Evolutionary conservation across 257 asterid genomes (phyloP).

Genomic region (Solanum stenotomum): DNA sequence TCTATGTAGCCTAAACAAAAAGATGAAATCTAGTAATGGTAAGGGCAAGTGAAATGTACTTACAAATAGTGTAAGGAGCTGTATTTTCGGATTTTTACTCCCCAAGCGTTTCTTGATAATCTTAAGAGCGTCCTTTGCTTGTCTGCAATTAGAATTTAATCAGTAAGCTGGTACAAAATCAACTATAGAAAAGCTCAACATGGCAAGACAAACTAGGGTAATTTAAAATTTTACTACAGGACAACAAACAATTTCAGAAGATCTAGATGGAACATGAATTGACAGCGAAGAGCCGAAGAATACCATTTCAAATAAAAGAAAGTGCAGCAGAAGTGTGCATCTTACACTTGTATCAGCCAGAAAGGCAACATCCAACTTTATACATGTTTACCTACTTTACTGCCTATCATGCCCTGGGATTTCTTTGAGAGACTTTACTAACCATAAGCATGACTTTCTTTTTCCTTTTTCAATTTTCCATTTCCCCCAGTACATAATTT

Average conservation of each 20-base stretch:
- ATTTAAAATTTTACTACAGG: neutral
- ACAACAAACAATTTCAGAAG: neutral
- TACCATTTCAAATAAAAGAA: neutral
- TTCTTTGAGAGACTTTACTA: neutral
- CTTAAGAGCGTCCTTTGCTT: slow-evolving; percentile 88
- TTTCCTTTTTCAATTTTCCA: neutral
- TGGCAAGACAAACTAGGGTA: neutral
- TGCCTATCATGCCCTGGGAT: neutral
- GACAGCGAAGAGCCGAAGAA: neutral
- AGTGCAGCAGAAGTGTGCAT: neutral
- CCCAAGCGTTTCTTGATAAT: slow-evolving; percentile 78
- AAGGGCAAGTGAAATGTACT: slow-evolving; percentile 18
- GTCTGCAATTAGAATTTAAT: slow-evolving; percentile 43
- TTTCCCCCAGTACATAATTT: neutral
- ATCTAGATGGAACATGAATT: neutral
- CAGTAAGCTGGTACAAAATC: slow-evolving; percentile 6
- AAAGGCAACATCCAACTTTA: neutral
- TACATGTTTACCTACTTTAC: neutral
- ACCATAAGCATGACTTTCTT: neutral
- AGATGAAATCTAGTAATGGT: neutral
- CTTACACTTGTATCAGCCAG: neutral
- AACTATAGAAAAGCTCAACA: neutral
- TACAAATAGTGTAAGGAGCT: slow-evolving; percentile 84
- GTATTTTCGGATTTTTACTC: slow-evolving; percentile 79
- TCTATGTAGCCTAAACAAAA: neutral